Base-by-base conservation (phyloP, 306 rosid genomes). In the Macrotyloma uniflorum region DNA sequence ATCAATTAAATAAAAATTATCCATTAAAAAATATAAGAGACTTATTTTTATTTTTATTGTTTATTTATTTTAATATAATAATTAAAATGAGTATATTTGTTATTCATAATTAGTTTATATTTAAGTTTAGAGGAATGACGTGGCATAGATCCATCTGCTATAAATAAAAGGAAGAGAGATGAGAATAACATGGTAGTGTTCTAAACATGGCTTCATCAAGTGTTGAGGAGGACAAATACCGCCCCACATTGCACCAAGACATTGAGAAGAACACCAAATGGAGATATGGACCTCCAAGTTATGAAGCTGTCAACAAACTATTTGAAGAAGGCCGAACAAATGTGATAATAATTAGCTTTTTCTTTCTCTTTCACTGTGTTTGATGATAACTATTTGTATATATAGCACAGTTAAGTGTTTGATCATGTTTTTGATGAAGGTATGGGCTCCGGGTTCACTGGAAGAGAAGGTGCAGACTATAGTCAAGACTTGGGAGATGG, bases 401-500 rank as follows among this genome's bases (percentile, higher is more conserved):
- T 36, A 7, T 40, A 8, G 45, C 45, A 9, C 0, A 40, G 9
- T 40, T 0, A 42, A 42, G 4, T 11, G 5, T 1, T 12, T 42
- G 46, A 13, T 42, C 3, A 42, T 42, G 46, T 11, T 42, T 42
- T 42, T 42, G 47, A 42, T 12, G 16, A 42, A 91, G 94, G 81
- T 83, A 72, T 91, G 97, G 94, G 82, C 92, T 64, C 66, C 83
- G 4, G 91, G 93, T 10, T 89, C 93, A 57, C 77, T 85, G 19
- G 97, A 89, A 75, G 89, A 86, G 64, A 38, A 79, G 35, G 97
- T 86, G 42, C 93, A 91, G 86, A 86, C 54, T 78, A 61, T 86
- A 16, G 79, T 89, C 0, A 89, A 91, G 85, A 76, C 58, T 28
- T 91, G 93, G 91, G 94, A 91, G 57, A 86, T 88, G 92, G 94